Conservation (phyloP, 2,329 filamentous ascomycete genomes). For the Talaromyces verruculosus region DNA sequence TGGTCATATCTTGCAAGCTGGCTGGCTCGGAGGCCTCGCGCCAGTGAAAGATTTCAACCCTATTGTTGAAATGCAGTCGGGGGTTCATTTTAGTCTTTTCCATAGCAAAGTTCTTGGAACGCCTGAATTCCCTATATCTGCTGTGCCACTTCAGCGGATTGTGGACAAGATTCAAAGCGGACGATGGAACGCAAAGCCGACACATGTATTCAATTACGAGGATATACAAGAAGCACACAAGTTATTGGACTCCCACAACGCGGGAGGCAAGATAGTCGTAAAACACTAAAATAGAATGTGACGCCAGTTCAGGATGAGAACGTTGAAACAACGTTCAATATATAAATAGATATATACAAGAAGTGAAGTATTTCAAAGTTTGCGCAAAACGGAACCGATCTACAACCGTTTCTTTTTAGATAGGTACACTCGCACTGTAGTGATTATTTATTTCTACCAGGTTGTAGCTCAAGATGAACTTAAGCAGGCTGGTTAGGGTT, state of each 20-base stretch:
- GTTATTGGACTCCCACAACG: not conserved
- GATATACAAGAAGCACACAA: not conserved
- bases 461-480: not conserved
- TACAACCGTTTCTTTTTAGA: not conserved
- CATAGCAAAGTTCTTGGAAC: constrained; percentile 40
- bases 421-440: not conserved
- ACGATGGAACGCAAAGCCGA: constrained; percentile 6
- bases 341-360: not conserved
- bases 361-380: not conserved
- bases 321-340: not conserved
- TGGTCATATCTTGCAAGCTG: not conserved
- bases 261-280: not conserved
- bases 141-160: constrained; percentile 10
- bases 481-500: constrained; percentile 17
- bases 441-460: not conserved
- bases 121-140: constrained; percentile 34
- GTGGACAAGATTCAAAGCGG: not conserved
- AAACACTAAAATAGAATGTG: not conserved
- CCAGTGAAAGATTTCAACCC: constrained; percentile 50
- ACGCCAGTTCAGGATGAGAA: not conserved
- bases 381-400: not conserved
- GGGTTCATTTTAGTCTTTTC: constrained; percentile 51
- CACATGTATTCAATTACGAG: not conserved
- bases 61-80: constrained; percentile 47
- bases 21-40: not conserved